Base-by-base conservation (phyloP, 768 basidiomycete species). In the Leccinellum rugosiceps region DNA sequence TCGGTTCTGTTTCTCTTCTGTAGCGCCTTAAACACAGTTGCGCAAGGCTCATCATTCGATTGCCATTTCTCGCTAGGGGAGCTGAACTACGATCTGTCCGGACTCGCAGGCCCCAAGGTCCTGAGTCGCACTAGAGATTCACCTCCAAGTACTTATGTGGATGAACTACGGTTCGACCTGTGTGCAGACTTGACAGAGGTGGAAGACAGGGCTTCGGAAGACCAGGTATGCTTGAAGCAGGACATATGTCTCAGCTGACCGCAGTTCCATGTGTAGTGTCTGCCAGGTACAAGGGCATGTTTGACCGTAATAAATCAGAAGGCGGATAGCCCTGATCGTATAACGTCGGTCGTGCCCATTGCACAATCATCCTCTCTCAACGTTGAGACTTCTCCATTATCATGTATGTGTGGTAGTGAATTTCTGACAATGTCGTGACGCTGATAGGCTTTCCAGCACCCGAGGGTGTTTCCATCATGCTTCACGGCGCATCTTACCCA, bases 271-370 rank as follows among this genome's bases (percentile, higher is more conserved):
- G 31, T 49, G 19, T 63, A 94, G 91, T 94, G 91, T 74, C 70
- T 80, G 19, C 53, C 68, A 21, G 88, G 84, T 23, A 89, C 90
- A 49, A 78, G 86, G 64, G 88, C 84, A 50, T 95, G 93, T 72
- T 75, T 92, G 30, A 87, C 83, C 4, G 82, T 80, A 63, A 80
- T 77, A 32, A 92, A 92, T 64, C 63, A 75, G 63, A 91, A 88
- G 71, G 62, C 68, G 1, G 78, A 75, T 21, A 70, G 76, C 41
- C 54, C 75, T 3, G 86, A 90, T 61, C 80, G 90, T 51, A 72
- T 94, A 64, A 76, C 84, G 26, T 76, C 83, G 30, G 89, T 92
- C n/a, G 83, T 94, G 54, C 85, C 90, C n/a, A 65, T 94, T 30
- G 88, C 85, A 9, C 75, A 78, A 59, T 70, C 70, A 0, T 63